A percentile compares a stretch with the other conserved stretches of the same genome.
phyloP scores from a whole-genome alignment of 2,329 filamentous ascomycete genomes.

The Calonectria henricotiae region DNA sequence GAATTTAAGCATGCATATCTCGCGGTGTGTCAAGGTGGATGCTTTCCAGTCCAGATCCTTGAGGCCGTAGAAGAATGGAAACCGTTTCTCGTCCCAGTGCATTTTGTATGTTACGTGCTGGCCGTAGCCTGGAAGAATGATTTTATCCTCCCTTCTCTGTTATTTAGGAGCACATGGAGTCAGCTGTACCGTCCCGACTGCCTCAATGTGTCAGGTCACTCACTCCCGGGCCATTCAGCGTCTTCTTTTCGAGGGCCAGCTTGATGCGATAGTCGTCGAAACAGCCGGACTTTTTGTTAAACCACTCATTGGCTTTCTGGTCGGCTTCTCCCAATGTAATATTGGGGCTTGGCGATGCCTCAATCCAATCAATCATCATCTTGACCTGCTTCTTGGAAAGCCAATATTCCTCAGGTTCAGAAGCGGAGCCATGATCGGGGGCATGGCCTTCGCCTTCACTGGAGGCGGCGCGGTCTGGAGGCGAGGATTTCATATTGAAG shows the following conservation, averaged over 20 bases:
- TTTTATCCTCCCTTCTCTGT: neutral
- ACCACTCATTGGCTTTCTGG: neutral
- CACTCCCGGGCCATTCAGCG: neutral
- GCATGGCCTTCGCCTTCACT: neutral
- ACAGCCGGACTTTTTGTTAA: neutral
- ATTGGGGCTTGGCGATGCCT: neutral
- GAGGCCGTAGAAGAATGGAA: slow-evolving; percentile 4
- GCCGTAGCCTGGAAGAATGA: neutral
- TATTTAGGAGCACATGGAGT: too few species aligned
- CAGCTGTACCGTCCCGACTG: too few species aligned
- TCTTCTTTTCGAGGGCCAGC: neutral
- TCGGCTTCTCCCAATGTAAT: neutral
- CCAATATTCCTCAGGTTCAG: neutral
- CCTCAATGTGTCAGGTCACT: neutral
- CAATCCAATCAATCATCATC: neutral
- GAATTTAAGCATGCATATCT: slow-evolving; percentile 53
- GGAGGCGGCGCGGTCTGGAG: neutral
- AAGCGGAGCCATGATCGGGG: neutral
- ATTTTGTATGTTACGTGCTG: neutral
- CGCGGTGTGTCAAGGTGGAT: slow-evolving; percentile 47
- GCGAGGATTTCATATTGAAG: neutral
- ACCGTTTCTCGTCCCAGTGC: too few species aligned
- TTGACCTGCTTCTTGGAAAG: neutral
- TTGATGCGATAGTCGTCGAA: neutral
- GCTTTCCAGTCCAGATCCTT: slow-evolving; percentile 40